These are phyloP conservation scores for Marasmius sp. DNA, from an alignment of 1,284 basidiomycete genomes.

Conservation along the genomic window DNA sequence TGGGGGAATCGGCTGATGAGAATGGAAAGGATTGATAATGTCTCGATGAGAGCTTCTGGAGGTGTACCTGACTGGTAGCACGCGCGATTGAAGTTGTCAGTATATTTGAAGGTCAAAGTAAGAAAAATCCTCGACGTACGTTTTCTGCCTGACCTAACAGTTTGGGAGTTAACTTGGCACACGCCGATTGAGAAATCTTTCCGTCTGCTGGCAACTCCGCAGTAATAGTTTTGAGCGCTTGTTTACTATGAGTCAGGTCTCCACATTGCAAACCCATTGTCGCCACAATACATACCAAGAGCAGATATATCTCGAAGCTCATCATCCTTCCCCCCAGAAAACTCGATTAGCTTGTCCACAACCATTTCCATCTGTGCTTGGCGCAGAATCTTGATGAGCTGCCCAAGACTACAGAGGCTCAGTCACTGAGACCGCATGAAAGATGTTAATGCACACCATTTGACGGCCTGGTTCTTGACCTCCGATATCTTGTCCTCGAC, in stretches of 20 bases:
- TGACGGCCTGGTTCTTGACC: constrained; percentile 97
- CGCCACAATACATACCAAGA: constrained; percentile 60
- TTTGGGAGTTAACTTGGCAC: constrained; percentile 84
- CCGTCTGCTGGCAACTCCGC: constrained; percentile 83
- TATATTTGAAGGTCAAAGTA: background rate
- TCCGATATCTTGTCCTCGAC: constrained; percentile 95
- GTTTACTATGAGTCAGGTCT: background rate
- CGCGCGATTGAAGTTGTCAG: too few species aligned
- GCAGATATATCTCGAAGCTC: constrained; percentile 92
- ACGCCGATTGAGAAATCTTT: constrained; percentile 77
- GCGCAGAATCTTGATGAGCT: constrained; percentile 84
- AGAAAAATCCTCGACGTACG: constrained; percentile 43
- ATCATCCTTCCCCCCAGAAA: constrained; percentile 83
- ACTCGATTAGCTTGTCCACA: constrained; percentile 85
- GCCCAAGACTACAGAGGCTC: constrained; percentile 61
- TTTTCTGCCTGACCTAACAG: constrained; percentile 76
- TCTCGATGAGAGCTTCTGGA: constrained; percentile 86
- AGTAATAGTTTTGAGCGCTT: constrained; percentile 94
- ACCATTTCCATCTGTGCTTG: constrained; percentile 83
- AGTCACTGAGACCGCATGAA: background rate
- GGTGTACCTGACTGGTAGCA: constrained; percentile 59
- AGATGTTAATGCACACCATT: constrained; percentile 61
- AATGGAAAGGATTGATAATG: constrained; percentile 88
- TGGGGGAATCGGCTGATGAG: constrained; percentile 85
- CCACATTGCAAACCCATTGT: background rate